phyloP scores from a whole-genome alignment of 129 eudicot genomes.

The Calendula officinalis region DNA sequence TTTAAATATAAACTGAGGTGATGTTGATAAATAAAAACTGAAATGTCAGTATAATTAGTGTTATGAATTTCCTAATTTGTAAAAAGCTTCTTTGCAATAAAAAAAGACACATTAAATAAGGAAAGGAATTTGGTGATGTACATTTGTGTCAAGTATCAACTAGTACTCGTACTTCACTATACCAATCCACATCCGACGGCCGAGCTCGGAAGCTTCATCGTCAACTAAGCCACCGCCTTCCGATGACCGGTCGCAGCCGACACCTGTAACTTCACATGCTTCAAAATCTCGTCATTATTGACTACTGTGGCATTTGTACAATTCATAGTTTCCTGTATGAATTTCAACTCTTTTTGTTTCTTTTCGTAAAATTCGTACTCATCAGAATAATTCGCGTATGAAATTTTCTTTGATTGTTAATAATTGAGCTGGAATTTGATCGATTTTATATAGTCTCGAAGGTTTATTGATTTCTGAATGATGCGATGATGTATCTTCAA shows the following conservation, averaged over 20 bases:
- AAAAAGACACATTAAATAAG: conserved; percentile 12
- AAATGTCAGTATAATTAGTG: too few relatives aligned
- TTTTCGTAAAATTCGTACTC: background rate
- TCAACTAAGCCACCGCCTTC: conserved; percentile 24
- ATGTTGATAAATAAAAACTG: too few relatives aligned
- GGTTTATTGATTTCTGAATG: background rate
- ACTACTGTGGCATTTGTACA: conserved; percentile 4
- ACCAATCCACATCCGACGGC: background rate
- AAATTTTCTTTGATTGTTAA: background rate
- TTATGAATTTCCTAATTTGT: too few relatives aligned
- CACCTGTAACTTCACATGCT: background rate
- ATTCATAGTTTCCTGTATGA: background rate
- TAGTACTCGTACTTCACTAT: too few relatives aligned
- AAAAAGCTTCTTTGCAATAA: background rate
- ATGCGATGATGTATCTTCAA: conserved; percentile 32
- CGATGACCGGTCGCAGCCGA: conserved; percentile 1
- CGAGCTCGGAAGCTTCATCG: conserved; percentile 13
- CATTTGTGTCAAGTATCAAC: background rate
- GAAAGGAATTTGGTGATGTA: conserved; percentile 5
- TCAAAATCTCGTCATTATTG: background rate
- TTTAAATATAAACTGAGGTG: too few relatives aligned
- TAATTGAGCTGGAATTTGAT: conserved; percentile 14
- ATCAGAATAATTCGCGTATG: background rate
- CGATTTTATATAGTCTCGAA: background rate
- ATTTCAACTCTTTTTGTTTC: background rate